Percentiles rank a stretch among this genome's conserved stretches.
These are phyloP conservation scores for Rhizophagus sp. DNA, from an alignment of 192 early-diverging fungal genomes.

Conservation along the genomic window DNA sequence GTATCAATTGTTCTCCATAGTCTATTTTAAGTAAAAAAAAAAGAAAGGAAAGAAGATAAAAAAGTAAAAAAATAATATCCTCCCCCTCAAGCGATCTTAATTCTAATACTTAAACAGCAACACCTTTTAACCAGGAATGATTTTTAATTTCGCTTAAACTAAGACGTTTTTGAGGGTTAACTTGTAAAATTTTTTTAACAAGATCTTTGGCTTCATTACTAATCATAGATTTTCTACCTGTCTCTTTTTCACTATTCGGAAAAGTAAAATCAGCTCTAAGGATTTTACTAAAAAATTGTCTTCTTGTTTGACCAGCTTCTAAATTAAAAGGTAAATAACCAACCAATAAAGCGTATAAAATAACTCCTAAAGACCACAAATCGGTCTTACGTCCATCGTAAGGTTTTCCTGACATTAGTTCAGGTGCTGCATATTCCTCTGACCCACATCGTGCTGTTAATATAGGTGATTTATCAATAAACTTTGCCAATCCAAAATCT, in stretches of 20 bases:
- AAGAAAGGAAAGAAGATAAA: too few relatives aligned
- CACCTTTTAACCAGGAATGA: conserved; percentile 50
- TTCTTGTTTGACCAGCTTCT: conserved; percentile 50
- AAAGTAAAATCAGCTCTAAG: conserved; percentile 61
- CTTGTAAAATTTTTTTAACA: conserved; percentile 47
- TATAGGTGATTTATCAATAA: conserved; percentile 47
- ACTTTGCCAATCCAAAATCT: conserved; percentile 63
- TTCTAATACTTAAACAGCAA: not conserved
- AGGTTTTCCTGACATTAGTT: conserved; percentile 59
- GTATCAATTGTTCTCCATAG: too few relatives aligned
- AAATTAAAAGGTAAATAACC: conserved; percentile 79
- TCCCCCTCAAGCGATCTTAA: too few relatives aligned
- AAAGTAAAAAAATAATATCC: too few relatives aligned
- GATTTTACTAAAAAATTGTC: conserved; percentile 63
- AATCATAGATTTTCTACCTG: conserved; percentile 1
- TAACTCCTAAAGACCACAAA: conserved; percentile 79
- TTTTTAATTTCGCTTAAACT: conserved; percentile 40
- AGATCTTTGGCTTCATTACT: conserved; percentile 53
- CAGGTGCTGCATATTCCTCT: conserved; percentile 78
- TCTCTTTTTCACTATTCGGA: conserved; percentile 36
- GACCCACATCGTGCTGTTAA: conserved; percentile 67
- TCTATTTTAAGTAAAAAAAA: too few relatives aligned
- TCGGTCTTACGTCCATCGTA: conserved; percentile 76
- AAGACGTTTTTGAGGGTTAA: conserved; percentile 46
- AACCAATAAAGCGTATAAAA: conserved; percentile 74